Evolutionary conservation across 169 alveolate species (phyloP).

Genomic region (Cryptosporidium xiaoi): DNA sequence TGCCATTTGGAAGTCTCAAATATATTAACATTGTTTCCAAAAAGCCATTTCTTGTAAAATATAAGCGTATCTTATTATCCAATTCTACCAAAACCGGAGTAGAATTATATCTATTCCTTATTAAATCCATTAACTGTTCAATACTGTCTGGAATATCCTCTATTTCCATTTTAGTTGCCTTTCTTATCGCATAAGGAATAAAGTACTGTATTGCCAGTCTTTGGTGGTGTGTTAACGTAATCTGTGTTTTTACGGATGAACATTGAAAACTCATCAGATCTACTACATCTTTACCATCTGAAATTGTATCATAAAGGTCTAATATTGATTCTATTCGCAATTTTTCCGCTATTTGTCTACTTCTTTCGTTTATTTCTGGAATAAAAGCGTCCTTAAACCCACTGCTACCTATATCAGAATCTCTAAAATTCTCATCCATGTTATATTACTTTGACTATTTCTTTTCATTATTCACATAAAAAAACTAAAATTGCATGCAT

Average conservation of each 20-base stretch:
- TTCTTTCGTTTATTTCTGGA: conserved; percentile 59
- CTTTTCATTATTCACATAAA: too few relatives aligned
- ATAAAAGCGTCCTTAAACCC: not conserved
- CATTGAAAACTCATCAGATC: conserved; percentile 42
- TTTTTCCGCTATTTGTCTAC: conserved; percentile 40
- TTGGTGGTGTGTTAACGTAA: conserved; percentile 43
- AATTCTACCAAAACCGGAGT: conserved; percentile 36
- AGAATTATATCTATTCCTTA: conserved; percentile 6
- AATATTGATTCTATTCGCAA: conserved; percentile 41
- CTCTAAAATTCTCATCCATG: too few relatives aligned
- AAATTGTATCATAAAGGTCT: conserved; percentile 30
- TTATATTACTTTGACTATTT: too few relatives aligned
- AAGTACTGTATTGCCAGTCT: conserved; percentile 54
- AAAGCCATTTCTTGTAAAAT: conserved; percentile 18
- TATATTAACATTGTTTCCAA: conserved; percentile 25
- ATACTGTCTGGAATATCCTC: conserved; percentile 28
- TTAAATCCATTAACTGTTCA: not conserved
- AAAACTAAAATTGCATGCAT: too few relatives aligned
- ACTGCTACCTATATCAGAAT: not conserved
- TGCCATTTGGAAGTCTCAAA: conserved; percentile 22
- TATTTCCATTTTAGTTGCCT: conserved; percentile 13
- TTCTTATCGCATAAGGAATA: conserved; percentile 53
- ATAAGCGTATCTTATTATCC: conserved; percentile 19
- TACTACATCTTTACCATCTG: conserved; percentile 37
- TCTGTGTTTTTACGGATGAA: conserved; percentile 6